Conservation (phyloP, 164 flowering plant genomes). For the Saururus chinensis region DNA sequence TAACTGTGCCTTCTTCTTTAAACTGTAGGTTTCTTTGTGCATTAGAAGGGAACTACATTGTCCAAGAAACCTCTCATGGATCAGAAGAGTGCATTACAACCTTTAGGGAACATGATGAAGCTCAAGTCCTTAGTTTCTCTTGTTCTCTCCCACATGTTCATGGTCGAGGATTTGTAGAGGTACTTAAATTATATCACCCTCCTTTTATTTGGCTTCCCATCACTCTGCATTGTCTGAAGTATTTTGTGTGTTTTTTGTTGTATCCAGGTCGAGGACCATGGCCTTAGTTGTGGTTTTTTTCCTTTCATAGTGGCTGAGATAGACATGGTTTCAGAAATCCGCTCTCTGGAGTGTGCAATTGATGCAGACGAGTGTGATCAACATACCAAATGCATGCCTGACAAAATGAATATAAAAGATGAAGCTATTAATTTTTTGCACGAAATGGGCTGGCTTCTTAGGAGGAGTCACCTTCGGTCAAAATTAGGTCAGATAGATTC, state of each 20-base stretch:
- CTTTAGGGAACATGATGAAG: constrained; percentile 26
- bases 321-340: constrained; percentile 67
- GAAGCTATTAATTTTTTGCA: constrained; percentile 59
- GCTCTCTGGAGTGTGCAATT: constrained; percentile 48
- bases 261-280: constrained; percentile 68
- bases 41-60: constrained; percentile 58
- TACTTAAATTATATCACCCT: constrained; percentile 10
- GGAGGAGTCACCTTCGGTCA: constrained; percentile 32
- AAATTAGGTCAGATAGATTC: constrained; percentile 28
- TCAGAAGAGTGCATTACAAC: constrained; percentile 25
- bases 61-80: constrained; percentile 32
- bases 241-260: neutral
- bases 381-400: constrained; percentile 8
- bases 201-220: neutral
- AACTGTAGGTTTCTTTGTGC: constrained; percentile 61
- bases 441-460: constrained; percentile 91
- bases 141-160: constrained; percentile 44
- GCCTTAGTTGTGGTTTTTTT: constrained; percentile 57
- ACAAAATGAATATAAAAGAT: constrained; percentile 19
- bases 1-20: neutral
- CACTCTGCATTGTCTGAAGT: neutral
- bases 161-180: constrained; percentile 93
- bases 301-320: constrained; percentile 79
- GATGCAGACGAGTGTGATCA: constrained; percentile 25
- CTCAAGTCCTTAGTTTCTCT: constrained; percentile 42